Base-by-base conservation (phyloP, 192 early-diverging fungal species). In the Backusella mclennaniae region DNA sequence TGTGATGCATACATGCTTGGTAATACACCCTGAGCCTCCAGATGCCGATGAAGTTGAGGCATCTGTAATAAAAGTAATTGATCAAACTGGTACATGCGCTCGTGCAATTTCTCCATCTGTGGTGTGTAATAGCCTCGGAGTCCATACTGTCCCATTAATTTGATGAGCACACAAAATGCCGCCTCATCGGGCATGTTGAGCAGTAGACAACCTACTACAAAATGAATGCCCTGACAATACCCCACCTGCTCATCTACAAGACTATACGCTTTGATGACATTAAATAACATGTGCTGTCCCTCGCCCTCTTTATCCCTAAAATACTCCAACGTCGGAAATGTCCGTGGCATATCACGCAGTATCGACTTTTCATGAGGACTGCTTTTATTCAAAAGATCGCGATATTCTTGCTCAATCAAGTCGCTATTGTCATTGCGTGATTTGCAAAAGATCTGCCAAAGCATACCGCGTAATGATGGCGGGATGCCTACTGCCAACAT, bases 131-230 rank as follows among this genome's bases (percentile, higher is more conserved):
- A 90, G 14, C 93, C 93, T 42, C 98, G 92, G 84, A 99, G 89
- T 73, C 89, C 88, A 77, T 96, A 99, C 21, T 85, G 81, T 68
- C 87, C 89, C 97, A 99, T 99, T 70, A 99, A 83, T 33, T 90
- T 88, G 35, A 95, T 94, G 14, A 98, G 85, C 39, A 96, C 89
- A 84, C 96, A 95, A 83, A 99, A 99, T 0, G 97, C 93, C 75
- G 96, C 95, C 77, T 97, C 96, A 66, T 98, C 97, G n/a, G 96
- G 95, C 97, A 96, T 98, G 93, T 96, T 94, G 21, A 97, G 77
- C 59, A 99, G 84, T 77, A 99, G 73, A 6, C 95, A 92, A 0
- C 95, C 98, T 17, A 96, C 94, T 12, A 99, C 86, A 85, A 99
- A 99, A 5, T 95, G 91, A 33, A 99, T 89, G 5, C 97, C 98